phyloP scores from a whole-genome alignment of 345 rosid genomes.

The Hypericum androsaemum region DNA sequence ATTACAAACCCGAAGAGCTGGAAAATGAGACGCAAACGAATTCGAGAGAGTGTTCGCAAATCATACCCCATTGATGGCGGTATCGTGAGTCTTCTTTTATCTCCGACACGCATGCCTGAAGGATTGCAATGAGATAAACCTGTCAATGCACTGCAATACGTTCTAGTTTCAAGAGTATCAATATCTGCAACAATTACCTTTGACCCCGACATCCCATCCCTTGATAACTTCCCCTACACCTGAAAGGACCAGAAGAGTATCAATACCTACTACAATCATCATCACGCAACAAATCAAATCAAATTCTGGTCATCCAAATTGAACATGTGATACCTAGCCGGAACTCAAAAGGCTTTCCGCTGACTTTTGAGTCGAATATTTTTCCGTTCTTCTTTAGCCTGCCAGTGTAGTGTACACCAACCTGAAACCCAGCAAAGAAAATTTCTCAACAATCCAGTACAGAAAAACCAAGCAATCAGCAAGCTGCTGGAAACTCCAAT shows the following conservation, averaged over 20 bases:
- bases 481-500: no score
- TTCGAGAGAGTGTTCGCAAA: background rate
- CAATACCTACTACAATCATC: background rate
- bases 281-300: constrained; percentile 1
- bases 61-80: constrained; percentile 80
- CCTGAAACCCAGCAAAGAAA: constrained; percentile 38
- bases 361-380: constrained; percentile 76
- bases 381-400: constrained; percentile 85
- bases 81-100: constrained; percentile 60
- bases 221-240: constrained; percentile 87
- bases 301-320: background rate
- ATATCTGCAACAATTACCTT: constrained; percentile 34
- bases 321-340: constrained; percentile 49
- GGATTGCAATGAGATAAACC: constrained; percentile 2
- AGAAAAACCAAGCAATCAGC: constrained; percentile 1
- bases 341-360: constrained; percentile 69
- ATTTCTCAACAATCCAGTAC: background rate
- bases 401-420: constrained; percentile 67
- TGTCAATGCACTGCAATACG: background rate
- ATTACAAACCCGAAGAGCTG: background rate
- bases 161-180: background rate
- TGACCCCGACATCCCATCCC: constrained; percentile 98
- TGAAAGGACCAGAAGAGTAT: constrained; percentile 22
- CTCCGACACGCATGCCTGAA: constrained; percentile 81
- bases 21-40: background rate